phyloP scores from a whole-genome alignment of 2,329 filamentous ascomycete genomes.

The Paecilomyces sp. region DNA sequence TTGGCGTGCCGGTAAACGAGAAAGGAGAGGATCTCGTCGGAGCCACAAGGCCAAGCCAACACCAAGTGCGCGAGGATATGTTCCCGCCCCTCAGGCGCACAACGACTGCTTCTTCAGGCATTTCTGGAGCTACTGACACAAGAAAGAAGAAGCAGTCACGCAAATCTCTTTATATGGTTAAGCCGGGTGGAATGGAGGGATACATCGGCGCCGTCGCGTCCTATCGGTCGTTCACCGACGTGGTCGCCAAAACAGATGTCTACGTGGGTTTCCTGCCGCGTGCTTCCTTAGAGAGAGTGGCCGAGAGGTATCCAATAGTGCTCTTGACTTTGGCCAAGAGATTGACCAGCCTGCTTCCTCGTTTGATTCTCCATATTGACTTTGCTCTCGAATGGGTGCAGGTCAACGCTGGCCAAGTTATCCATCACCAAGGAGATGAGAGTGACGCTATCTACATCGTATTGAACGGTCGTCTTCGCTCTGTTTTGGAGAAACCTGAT shows the following conservation, averaged over 20 bases:
- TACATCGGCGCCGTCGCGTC: constrained; percentile 93
- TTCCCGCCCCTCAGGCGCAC: constrained; percentile 41
- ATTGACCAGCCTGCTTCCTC: constrained; percentile 79
- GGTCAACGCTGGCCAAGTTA: constrained; percentile 87
- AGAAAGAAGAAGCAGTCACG: constrained; percentile 43
- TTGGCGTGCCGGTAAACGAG: constrained; percentile 73
- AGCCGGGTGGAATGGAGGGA: constrained; percentile 86
- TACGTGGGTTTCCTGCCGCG: constrained; percentile 93
- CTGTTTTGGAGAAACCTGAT: constrained; percentile 73
- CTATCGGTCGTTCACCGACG: constrained; percentile 92
- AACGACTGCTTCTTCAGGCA: constrained; percentile 30
- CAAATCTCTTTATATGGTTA: constrained; percentile 79
- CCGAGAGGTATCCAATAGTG: constrained; percentile 86
- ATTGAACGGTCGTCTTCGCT: constrained; percentile 80
- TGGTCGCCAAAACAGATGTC: constrained; percentile 95
- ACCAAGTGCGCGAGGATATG: constrained; percentile 26
- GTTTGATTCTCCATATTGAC: constrained; percentile 90
- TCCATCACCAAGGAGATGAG: constrained; percentile 89
- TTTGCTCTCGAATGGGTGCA: constrained; percentile 98
- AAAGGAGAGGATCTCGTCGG: constrained; percentile 38
- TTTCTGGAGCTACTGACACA: constrained; percentile 19
- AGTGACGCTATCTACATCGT: constrained; percentile 99
- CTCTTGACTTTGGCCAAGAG: constrained; percentile 94
- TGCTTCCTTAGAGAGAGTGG: constrained; percentile 78
- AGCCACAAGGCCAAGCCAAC: constrained; percentile 19